Conservation (phyloP, 2,329 filamentous ascomycete species). For the Cercospora sp. region DNA sequence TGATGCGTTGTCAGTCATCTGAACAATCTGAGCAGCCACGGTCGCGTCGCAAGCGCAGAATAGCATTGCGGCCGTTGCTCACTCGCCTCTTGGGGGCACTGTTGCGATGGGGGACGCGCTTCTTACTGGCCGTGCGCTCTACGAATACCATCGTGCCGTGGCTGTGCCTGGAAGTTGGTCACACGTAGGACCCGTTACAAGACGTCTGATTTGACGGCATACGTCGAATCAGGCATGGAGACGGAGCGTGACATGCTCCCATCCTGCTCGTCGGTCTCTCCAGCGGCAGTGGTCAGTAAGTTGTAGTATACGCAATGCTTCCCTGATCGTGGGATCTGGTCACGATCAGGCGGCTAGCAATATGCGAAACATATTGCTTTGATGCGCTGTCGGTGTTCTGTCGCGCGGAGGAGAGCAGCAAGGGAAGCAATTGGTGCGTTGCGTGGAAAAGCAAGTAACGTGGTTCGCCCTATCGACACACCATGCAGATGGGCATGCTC, state of each 20-base stretch:
- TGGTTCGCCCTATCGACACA: slow-evolving; percentile 7
- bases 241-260: slow-evolving; percentile 11
- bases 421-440: slow-evolving; percentile 1
- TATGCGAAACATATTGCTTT: slow-evolving; percentile 6
- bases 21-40: slow-evolving; percentile 13
- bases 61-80: slow-evolving; percentile 4
- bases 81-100: neutral
- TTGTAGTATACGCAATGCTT: neutral
- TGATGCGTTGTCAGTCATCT: slow-evolving; percentile 23
- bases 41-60: slow-evolving; percentile 19
- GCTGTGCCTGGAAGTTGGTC: slow-evolving; percentile 24
- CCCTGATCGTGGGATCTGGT: slow-evolving; percentile 7
- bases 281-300: neutral
- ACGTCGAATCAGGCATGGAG: slow-evolving; percentile 11
- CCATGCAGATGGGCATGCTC: slow-evolving; percentile 10
- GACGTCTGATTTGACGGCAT: slow-evolving; percentile 18
- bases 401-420: neutral
- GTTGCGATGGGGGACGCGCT: slow-evolving; percentile 10
- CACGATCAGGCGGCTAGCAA: neutral
- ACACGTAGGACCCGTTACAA: slow-evolving; percentile 13
- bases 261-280: slow-evolving; percentile 2
- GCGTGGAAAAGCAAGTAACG: slow-evolving; percentile 3
- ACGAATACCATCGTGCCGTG: slow-evolving; percentile 15
- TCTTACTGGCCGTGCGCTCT: slow-evolving; percentile 17
- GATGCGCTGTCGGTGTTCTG: slow-evolving; percentile 15